Percentiles rank a stretch among this genome's conserved stretches.
Conservation (phyloP, 2,329 filamentous ascomycete genomes). For the Aspergillus novofumigatus region DNA sequence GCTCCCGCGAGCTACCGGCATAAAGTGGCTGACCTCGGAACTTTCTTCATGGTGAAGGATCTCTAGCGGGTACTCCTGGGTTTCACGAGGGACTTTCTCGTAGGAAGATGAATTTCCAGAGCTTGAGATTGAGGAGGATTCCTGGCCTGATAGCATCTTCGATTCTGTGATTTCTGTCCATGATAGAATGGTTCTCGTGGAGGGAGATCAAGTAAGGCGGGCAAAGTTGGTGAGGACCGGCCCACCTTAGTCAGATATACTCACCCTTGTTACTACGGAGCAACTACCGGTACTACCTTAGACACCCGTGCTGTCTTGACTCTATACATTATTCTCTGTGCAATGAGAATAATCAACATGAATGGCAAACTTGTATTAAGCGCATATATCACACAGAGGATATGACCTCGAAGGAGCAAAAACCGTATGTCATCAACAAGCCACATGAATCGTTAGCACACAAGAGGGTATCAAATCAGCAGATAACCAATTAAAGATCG, state of each 20-base stretch:
- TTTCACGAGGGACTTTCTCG: constrained; percentile 1
- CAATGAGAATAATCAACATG: neutral
- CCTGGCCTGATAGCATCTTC: neutral
- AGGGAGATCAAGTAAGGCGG: neutral
- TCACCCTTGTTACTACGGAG: neutral
- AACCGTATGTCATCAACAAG: constrained; percentile 4
- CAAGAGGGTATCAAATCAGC: constrained; percentile 6
- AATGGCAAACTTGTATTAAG: neutral
- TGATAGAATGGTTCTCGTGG: neutral
- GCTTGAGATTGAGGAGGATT: neutral
- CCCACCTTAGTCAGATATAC: neutral
- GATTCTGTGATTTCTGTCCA: neutral
- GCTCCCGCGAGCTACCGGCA: constrained; percentile 13
- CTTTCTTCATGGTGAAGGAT: constrained; percentile 3
- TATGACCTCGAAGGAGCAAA: neutral
- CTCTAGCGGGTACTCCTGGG: constrained; percentile 4
- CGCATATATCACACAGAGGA: neutral
- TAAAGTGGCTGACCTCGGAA: constrained; percentile 9
- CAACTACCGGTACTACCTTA: no score
- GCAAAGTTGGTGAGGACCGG: neutral
- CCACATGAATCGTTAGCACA: neutral
- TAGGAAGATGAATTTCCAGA: neutral
- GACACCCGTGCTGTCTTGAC: neutral
- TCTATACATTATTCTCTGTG: neutral
- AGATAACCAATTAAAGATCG: constrained; percentile 2